Evolutionary conservation across 768 basidiomycete species (phyloP).

Genomic region (Termitomyces sp.): DNA sequence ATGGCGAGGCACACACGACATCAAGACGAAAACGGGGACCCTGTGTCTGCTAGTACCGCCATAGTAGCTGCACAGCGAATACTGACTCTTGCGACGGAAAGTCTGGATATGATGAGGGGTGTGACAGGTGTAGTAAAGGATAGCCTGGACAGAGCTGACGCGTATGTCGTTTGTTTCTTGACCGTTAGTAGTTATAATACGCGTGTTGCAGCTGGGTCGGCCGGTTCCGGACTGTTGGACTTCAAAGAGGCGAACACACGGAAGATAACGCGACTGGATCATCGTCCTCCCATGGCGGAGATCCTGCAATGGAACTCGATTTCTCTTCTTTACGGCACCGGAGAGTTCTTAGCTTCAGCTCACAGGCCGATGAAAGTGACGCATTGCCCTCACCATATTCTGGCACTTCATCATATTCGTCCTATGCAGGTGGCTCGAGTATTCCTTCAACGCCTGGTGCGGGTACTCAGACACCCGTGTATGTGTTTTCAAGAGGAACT

Average conservation of each 20-base stretch:
- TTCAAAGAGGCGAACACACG: constrained; percentile 1
- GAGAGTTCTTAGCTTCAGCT: constrained; percentile 9
- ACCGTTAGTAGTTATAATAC: background rate
- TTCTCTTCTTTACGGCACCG: constrained; percentile 8
- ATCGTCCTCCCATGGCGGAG: background rate
- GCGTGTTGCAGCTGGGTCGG: background rate
- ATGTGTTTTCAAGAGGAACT: constrained; percentile 2
- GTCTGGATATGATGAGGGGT: constrained; percentile 86
- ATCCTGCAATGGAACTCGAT: constrained; percentile 9
- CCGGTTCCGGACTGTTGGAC: background rate
- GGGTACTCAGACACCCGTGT: constrained; percentile 16
- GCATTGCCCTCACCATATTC: constrained; percentile 19
- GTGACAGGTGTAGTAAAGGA: constrained; percentile 88
- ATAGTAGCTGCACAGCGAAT: constrained; percentile 75
- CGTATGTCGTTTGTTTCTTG: constrained; percentile 37
- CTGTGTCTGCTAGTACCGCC: constrained; percentile 46
- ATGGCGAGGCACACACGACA: constrained; percentile 15
- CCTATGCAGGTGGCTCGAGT: constrained; percentile 21
- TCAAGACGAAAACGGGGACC: constrained; percentile 9
- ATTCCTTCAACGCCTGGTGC: constrained; percentile 29
- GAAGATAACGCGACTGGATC: background rate
- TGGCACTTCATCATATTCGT: constrained; percentile 22
- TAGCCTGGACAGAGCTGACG: constrained; percentile 81
- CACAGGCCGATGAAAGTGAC: constrained; percentile 18
- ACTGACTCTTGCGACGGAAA: constrained; percentile 81